These are phyloP conservation scores for Amphichorda felina DNA, from an alignment of 2,329 filamentous ascomycete genomes.

Conservation along the genomic window DNA sequence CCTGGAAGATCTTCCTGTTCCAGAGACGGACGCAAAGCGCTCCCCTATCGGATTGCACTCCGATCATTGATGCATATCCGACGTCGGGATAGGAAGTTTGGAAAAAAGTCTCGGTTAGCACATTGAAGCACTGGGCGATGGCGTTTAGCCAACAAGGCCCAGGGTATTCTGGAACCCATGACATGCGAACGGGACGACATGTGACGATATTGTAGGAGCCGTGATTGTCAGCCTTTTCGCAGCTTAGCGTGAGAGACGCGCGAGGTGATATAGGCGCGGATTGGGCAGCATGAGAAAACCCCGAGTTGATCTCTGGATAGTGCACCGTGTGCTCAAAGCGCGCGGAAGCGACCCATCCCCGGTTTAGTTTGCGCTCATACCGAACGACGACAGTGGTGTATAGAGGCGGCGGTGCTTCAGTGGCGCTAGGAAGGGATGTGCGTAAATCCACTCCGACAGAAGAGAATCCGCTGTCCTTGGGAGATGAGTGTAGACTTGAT, in stretches of 20 bases:
- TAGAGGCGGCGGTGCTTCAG: background rate
- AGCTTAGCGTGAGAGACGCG: background rate
- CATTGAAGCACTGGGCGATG: constrained; percentile 1
- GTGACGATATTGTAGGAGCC: background rate
- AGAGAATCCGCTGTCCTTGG: too few species aligned
- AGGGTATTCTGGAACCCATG: too few species aligned
- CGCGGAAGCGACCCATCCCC: background rate
- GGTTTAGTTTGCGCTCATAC: background rate
- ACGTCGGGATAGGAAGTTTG: background rate
- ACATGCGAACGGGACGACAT: background rate
- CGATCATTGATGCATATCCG: too few species aligned
- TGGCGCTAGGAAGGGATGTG: too few species aligned
- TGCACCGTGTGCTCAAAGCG: background rate
- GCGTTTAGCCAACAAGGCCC: background rate
- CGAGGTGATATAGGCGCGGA: too few species aligned
- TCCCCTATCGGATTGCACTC: too few species aligned
- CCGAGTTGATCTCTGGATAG: too few species aligned
- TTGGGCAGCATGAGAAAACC: too few species aligned
- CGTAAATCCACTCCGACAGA: too few species aligned
- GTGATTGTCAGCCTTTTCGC: background rate
- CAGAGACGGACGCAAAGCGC: background rate
- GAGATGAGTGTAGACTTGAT: too few species aligned
- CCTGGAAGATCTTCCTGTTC: background rate
- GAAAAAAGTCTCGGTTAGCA: background rate
- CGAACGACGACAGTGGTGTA: background rate